Evolutionary conservation across 1,284 basidiomycete species (phyloP).

Genomic region (Stygiomarasmius scandens): DNA sequence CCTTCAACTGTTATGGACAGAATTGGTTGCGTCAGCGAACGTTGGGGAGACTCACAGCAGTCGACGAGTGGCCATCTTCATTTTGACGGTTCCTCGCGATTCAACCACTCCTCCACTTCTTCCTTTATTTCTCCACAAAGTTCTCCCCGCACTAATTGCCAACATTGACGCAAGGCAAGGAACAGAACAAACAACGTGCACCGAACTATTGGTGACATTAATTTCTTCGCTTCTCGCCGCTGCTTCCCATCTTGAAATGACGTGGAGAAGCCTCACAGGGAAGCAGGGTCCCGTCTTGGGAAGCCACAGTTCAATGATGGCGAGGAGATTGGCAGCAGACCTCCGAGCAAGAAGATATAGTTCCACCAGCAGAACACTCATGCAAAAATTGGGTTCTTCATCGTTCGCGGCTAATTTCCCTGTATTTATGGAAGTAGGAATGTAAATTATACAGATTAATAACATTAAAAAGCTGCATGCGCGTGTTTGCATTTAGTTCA

Average conservation of each 20-base stretch:
- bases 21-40: slow-evolving; percentile 51
- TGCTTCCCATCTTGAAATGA: slow-evolving; percentile 70
- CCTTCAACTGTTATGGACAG: slow-evolving; percentile 64
- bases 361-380: slow-evolving; percentile 52
- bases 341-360: slow-evolving; percentile 55
- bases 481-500: neutral
- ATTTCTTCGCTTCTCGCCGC: slow-evolving; percentile 66
- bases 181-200: slow-evolving; percentile 54
- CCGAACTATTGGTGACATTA: slow-evolving; percentile 63
- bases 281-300: slow-evolving; percentile 55
- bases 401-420: slow-evolving; percentile 75
- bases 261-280: slow-evolving; percentile 53
- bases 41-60: slow-evolving; percentile 58
- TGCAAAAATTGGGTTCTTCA: slow-evolving; percentile 62
- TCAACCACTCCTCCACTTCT: slow-evolving; percentile 61
- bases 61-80: slow-evolving; percentile 63
- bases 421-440: slow-evolving; percentile 54
- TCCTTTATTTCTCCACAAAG: slow-evolving; percentile 68
- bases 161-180: slow-evolving; percentile 52
- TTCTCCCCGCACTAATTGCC: slow-evolving; percentile 61
- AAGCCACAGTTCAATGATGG: slow-evolving; percentile 62
- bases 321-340: slow-evolving; percentile 60
- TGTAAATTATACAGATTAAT: slow-evolving; percentile 21
- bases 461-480: neutral
- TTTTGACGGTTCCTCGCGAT: slow-evolving; percentile 59